Evolutionary conservation across 177 flowering plant species (phyloP), one percentile per base, ranked within the genome.

Genomic region (Vitis hybrid): DNA sequence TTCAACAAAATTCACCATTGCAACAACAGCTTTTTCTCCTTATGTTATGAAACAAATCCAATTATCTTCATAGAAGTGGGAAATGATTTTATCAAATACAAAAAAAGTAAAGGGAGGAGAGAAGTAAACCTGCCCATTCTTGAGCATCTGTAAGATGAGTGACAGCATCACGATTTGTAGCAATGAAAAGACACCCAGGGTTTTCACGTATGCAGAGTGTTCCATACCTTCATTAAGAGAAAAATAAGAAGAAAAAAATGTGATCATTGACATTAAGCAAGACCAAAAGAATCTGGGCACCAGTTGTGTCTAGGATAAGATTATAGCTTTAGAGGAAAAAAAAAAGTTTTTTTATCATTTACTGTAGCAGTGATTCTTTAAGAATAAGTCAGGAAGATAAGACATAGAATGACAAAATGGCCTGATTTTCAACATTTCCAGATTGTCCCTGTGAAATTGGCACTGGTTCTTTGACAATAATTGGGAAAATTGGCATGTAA

Each of bases 101-200:
- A 55, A 56, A 26, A 9, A 52, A 49, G 29, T 11, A 65, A 56
- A 60, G 39, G 67, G 7, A 64, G 53, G 67, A 70, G 56, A 77
- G 73, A 77, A 73, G 45, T n/a, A 52, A 69, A 92, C 98, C 97
- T 89, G 97, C 97, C 98, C 98, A 94, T 80, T 94, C 99, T 75
- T 95, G 99, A 79, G 98, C 97, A 85, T 95, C 99, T 18, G 99
- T 95, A 48, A 95, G 92, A 82, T 95, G 99, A 75, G 98, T 93
- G 22, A 95, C 99, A 73, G 99, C 98, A 84, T 95, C 99, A 69
- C 99, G 91, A 72, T 95, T 95, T 58, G 99, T 93, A 59, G 99
- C 99, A 77, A 95, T 90, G 81, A 95, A 95, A 64, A 95, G 92
- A 66, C 99, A 95, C n/a, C 99, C 99, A 39, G 98, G 98, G 73